Conservation (phyloP, 139 green algal genomes). For the Trebouxia sp. region DNA sequence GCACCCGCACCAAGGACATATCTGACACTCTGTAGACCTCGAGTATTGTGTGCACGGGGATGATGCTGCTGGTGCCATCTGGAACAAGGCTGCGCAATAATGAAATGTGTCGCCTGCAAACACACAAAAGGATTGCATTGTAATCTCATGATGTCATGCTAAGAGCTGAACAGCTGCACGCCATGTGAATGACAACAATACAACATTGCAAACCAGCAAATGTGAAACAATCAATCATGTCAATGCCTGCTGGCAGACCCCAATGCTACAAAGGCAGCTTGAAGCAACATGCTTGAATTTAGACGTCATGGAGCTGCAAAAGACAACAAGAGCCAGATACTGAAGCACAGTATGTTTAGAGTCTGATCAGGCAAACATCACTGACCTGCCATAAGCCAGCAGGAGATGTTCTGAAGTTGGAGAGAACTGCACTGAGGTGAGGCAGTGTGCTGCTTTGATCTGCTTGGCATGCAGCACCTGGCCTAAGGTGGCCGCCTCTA, state of each 20-base stretch:
- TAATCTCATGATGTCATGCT: constrained; percentile 1
- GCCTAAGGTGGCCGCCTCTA: constrained; percentile 58
- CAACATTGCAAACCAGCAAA: too few relatives aligned
- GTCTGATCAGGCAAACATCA: too few relatives aligned
- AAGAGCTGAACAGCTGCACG: too few relatives aligned
- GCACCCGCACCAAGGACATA: constrained; percentile 74
- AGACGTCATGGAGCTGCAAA: too few relatives aligned
- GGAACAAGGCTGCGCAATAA: constrained; percentile 77
- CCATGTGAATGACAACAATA: too few relatives aligned
- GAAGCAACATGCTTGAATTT: too few relatives aligned
- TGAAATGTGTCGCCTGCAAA: constrained; percentile 72
- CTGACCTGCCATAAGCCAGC: constrained; percentile 81
- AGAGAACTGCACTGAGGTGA: constrained; percentile 93
- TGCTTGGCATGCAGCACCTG: constrained; percentile 54
- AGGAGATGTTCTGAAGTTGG: constrained; percentile 82
- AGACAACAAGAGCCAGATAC: too few relatives aligned
- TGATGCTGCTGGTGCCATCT: constrained; percentile 52
- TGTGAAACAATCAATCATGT: neutral
- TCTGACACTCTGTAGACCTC: constrained; percentile 74
- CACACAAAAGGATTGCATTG: neutral
- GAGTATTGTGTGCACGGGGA: constrained; percentile 87
- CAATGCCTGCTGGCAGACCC: neutral
- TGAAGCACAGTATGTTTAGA: too few relatives aligned
- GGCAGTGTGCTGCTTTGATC: constrained; percentile 92
- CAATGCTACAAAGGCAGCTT: too few relatives aligned